phyloP scores from a whole-genome alignment of 2,329 filamentous ascomycete genomes.

The Colletotrichum agaves region DNA sequence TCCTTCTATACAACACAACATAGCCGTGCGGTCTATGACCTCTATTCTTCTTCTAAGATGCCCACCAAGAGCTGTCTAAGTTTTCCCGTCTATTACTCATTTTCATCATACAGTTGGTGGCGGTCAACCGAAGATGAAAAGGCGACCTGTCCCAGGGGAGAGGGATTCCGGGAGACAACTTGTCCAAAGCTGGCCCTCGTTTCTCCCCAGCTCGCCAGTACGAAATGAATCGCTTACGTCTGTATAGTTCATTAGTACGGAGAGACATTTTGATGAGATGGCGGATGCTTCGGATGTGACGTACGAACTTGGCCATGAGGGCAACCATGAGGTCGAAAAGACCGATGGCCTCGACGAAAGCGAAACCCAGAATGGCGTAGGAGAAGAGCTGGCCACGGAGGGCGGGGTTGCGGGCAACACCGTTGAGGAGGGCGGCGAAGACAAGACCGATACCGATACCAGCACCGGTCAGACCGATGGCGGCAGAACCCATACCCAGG shows the following conservation, averaged over 20 bases:
- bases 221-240: constrained; percentile 38
- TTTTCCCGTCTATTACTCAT: constrained; percentile 37
- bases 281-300: constrained; percentile 46
- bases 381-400: constrained; percentile 96
- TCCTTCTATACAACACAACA: constrained; percentile 38
- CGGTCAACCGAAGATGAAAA: constrained; percentile 30
- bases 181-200: constrained; percentile 25
- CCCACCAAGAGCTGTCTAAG: constrained; percentile 36
- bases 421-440: constrained; percentile 89
- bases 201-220: constrained; percentile 36
- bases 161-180: not conserved
- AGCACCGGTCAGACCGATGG: constrained; percentile 91
- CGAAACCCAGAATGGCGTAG: constrained; percentile 95
- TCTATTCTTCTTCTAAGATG: constrained; percentile 34
- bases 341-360: constrained; percentile 93
- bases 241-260: not conserved
- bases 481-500: constrained; percentile 88
- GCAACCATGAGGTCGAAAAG: constrained; percentile 92
- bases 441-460: constrained; percentile 97
- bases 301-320: constrained; percentile 91
- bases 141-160: constrained; percentile 34
- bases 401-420: constrained; percentile 93
- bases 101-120: constrained; percentile 19
- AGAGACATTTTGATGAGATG: not conserved
- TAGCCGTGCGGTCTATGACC: constrained; percentile 35